phyloP scores from a whole-genome alignment of 768 basidiomycete species.

The Collybia sp. region DNA sequence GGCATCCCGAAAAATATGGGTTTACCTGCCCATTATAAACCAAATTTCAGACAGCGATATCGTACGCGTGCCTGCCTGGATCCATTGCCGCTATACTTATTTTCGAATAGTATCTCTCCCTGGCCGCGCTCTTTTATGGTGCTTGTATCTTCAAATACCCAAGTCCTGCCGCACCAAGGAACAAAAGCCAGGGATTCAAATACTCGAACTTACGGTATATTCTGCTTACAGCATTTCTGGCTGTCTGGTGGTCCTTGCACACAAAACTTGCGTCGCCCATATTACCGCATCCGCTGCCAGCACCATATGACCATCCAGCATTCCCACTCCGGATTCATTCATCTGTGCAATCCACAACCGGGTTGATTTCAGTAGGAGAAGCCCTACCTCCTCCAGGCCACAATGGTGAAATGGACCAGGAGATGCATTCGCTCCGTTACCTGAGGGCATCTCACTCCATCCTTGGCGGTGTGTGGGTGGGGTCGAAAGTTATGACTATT shows the following conservation, averaged over 20 bases:
- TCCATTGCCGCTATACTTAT: not conserved
- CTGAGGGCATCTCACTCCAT: conserved; percentile 63
- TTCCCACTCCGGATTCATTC: conserved; percentile 64
- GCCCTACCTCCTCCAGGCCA: conserved; percentile 34
- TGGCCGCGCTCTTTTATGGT: conserved; percentile 26
- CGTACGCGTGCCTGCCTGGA: conserved; percentile 18
- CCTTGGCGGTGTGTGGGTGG: conserved; percentile 78
- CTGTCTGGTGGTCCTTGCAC: conserved; percentile 29
- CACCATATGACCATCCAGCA: conserved; percentile 46
- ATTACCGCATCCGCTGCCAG: conserved; percentile 46
- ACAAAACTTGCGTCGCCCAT: conserved; percentile 47
- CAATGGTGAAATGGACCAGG: conserved; percentile 20
- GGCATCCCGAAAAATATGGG: conserved; percentile 24
- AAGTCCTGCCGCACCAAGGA: too few species aligned
- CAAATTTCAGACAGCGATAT: conserved; percentile 34
- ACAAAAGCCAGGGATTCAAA: too few species aligned
- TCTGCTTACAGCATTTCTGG: conserved; percentile 24
- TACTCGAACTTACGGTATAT: conserved; percentile 6
- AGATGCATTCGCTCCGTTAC: conserved; percentile 52
- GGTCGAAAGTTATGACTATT: conserved; percentile 37
- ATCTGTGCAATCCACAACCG: conserved; percentile 68
- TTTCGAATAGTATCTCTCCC: conserved; percentile 19
- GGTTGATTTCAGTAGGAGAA: conserved; percentile 81
- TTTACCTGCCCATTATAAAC: conserved; percentile 16
- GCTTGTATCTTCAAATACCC: conserved; percentile 7